These are phyloP conservation scores for Marsdenia floribunda DNA, from an alignment of 257 asterid genomes.

Conservation along the genomic window DNA sequence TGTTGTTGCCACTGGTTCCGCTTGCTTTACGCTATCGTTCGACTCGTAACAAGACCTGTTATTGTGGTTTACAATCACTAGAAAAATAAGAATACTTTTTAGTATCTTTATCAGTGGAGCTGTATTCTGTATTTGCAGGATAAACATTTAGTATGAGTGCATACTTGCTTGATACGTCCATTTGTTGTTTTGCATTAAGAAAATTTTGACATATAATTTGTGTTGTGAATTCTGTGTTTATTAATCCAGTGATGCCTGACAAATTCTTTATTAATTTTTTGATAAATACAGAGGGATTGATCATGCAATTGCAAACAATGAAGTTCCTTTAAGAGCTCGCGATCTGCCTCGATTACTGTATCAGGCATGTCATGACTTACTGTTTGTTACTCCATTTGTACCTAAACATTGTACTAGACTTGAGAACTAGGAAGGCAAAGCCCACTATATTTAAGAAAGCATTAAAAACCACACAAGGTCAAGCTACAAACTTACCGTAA, in stretches of 20 bases:
- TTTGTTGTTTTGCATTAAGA: neutral
- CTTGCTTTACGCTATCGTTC: too few species aligned
- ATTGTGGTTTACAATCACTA: neutral
- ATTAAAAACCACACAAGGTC: too few species aligned
- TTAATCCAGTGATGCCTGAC: neutral
- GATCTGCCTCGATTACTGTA: slow-evolving; percentile 12
- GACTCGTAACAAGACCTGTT: neutral
- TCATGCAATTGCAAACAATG: slow-evolving; percentile 23
- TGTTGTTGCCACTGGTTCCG: neutral
- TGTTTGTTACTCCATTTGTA: neutral
- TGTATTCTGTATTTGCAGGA: neutral
- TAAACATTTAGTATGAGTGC: neutral
- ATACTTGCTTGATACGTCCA: too few species aligned
- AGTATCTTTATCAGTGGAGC: neutral
- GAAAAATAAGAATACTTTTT: too few species aligned
- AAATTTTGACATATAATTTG: too few species aligned
- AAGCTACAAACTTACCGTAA: too few species aligned
- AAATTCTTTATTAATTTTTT: too few species aligned
- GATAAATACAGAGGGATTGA: slow-evolving; percentile 22
- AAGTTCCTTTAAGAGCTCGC: slow-evolving; percentile 18
- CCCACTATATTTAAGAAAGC: too few species aligned
- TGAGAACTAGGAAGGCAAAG: too few species aligned
- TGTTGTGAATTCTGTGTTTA: neutral
- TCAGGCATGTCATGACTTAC: slow-evolving; percentile 4
- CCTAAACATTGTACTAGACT: too few species aligned